Base-by-base conservation (phyloP, 495 filamentous ascomycete genomes). In the Ramalina peruviana region DNA sequence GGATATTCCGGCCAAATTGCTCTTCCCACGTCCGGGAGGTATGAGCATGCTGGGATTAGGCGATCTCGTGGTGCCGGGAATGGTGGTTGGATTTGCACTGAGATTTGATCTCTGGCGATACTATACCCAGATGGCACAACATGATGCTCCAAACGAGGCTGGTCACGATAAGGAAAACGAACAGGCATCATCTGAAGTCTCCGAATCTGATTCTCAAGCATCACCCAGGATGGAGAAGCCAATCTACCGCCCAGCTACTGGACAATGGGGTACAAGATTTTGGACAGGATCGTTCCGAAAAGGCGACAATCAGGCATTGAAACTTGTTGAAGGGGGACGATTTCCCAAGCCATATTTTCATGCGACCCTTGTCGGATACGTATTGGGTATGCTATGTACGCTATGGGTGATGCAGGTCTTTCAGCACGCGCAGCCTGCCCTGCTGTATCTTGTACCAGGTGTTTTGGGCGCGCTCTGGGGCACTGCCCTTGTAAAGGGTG, bases 281-380 rank as follows among this genome's bases (percentile, higher is more conserved):
- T 98, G 92, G 92, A 80, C 74, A 6, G 46, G 70, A 59, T 48
- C 45, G 13, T 16, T 6, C 5, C n/a, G n/a, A 1, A 69, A 27
- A 52, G 61, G 38, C 20, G 26, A 19, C 1, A 20, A 43, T 12
- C 39, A 20, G 13, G 36, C 19, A 4, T 49, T 45, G n/a, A 52
- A 48, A 10, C 12, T 39, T 0, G 16, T 48, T 6, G 48, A 44
- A 19, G 58, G 56, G 23, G 42, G 23, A 6, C 54, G 60, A 12
- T 98, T 98, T 54, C 76, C 81, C 9, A 97, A 94, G 61, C 73
- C 80, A 0, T 98, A 97, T 61, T 98, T 98, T 66, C 76, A 79
- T 48, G 82, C 88, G 11, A 76, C 81, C 19, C 36, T 97, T 40
- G 54, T 75, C 9, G 92, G 93, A 0, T 98, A 98, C 63, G 50